Base-by-base conservation (phyloP, 192 early-diverging fungal species). In the Coemansia sp. region DNA sequence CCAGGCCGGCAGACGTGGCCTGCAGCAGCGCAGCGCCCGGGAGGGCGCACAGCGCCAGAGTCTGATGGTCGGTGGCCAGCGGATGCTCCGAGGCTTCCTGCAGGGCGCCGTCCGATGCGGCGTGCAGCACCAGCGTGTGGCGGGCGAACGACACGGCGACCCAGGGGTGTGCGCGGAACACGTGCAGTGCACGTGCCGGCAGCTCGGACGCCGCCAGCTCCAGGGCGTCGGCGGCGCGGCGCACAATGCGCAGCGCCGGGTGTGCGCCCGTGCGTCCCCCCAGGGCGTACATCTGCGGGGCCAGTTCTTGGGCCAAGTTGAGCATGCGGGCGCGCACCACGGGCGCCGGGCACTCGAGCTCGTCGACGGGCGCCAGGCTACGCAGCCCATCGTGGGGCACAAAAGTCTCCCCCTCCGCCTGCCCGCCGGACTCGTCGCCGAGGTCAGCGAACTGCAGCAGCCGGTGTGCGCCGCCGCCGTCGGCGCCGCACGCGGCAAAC, bases 111-210 rank as follows among this genome's bases (percentile, higher is more conserved):
- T 89, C 94, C 53, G 94, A 94, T 1, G 91, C 95, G 66, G 96
- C 93, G 1, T 87, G 85, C 39, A 99, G 79, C 12, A 95, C 93
- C 33, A 99, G 71, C 9, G 96, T 99, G 8, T 92, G 91, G 64
- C 94, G 91, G 7, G 85, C 80, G 67, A 99, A 98, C 0, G 92
- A 91, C 0, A 98, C 94, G 17, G 95, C 85, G 57, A 99, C 98
- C 49, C 51, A 27, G 3, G 44, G 55, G 25, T 55, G 79, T 9
- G 85, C 78, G 2, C 87, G 81, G 95, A 95, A 99, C 11, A 99
- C 90, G 22, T 91, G 91, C 61, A 82, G 91, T 4, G 98, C 93
- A 52, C 91, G 90, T 7, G 91, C 96, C 1, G 98, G 98, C 17
- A 99, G 78, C 59, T 93, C 94, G 14, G 89, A 85, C 11, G 91